phyloP scores from a whole-genome alignment of 495 filamentous ascomycete genomes.

The Daldinia grandis region DNA sequence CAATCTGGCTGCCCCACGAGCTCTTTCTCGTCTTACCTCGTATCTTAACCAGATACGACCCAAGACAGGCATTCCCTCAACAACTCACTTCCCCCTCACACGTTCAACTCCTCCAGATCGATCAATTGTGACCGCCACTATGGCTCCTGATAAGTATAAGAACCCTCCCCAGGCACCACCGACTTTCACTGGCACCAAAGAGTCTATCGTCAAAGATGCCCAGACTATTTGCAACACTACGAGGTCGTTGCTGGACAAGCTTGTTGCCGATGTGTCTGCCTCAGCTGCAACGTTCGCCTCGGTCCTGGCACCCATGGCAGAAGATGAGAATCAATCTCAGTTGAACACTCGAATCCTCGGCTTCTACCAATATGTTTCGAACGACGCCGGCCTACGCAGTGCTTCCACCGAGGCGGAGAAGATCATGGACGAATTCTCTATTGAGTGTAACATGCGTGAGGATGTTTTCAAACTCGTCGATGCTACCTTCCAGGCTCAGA shows the following conservation, averaged over 20 bases:
- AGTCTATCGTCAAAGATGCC: conserved; percentile 78
- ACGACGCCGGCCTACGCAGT: conserved; percentile 71
- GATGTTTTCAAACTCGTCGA: conserved; percentile 68
- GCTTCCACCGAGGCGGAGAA: conserved; percentile 68
- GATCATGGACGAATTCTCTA: conserved; percentile 66
- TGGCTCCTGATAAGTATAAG: conserved; percentile 60
- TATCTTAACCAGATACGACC: conserved; percentile 65
- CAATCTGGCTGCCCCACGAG: conserved; percentile 81
- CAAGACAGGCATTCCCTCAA: conserved; percentile 43
- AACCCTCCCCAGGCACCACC: conserved; percentile 87
- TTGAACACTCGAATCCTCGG: conserved; percentile 68
- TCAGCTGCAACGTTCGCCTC: conserved; percentile 71
- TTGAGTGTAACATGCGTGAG: conserved; percentile 68
- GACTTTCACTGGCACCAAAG: conserved; percentile 81
- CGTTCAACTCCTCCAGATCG: conserved; percentile 20
- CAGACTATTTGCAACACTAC: conserved; percentile 75
- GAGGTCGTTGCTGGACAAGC: conserved; percentile 73
- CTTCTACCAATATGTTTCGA: conserved; percentile 85
- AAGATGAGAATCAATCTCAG: conserved; percentile 71
- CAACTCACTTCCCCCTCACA: conserved; percentile 13
- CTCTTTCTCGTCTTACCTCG: conserved; percentile 68
- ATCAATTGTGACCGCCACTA: conserved; percentile 40
- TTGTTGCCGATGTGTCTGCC: conserved; percentile 72
- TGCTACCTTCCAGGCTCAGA: conserved; percentile 57
- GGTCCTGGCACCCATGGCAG: conserved; percentile 68